phyloP scores from a whole-genome alignment of 345 rosid genomes.

The Gossypium rotundifolium region DNA sequence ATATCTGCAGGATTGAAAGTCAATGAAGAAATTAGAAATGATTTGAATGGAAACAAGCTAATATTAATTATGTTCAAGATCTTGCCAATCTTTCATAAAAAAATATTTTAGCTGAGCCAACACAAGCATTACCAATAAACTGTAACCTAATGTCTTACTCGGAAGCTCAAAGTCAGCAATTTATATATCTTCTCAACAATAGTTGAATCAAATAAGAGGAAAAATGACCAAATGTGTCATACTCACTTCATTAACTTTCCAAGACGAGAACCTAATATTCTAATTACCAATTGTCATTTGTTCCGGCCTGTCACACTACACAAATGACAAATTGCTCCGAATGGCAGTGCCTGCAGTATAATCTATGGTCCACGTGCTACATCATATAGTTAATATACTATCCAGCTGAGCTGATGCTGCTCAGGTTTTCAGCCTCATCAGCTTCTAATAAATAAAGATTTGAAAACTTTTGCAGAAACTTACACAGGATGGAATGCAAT shows the following conservation, averaged over 20 bases:
- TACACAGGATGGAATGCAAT: constrained; percentile 98
- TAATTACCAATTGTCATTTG: background rate
- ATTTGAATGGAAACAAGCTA: background rate
- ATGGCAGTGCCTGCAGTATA: background rate
- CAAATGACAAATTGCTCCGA: background rate
- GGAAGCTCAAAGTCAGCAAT: background rate
- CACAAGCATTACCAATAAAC: background rate
- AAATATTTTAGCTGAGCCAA: background rate
- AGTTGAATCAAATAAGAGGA: no score
- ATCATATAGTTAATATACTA: background rate
- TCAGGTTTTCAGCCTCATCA: background rate
- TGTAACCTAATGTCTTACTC: background rate
- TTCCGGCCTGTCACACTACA: background rate
- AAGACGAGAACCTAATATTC: background rate
- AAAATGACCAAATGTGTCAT: no score
- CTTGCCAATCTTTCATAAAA: background rate
- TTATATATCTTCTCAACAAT: no score
- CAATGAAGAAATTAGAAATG: constrained; percentile 7
- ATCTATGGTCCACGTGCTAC: background rate
- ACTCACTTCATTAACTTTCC: background rate
- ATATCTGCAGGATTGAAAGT: constrained; percentile 47
- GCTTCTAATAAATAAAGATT: background rate
- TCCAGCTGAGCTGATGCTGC: background rate
- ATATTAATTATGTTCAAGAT: background rate
- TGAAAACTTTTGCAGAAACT: constrained; percentile 27